These are phyloP conservation scores for Ceriops decandra DNA, from an alignment of 345 rosid species.

Conservation along the genomic window DNA sequence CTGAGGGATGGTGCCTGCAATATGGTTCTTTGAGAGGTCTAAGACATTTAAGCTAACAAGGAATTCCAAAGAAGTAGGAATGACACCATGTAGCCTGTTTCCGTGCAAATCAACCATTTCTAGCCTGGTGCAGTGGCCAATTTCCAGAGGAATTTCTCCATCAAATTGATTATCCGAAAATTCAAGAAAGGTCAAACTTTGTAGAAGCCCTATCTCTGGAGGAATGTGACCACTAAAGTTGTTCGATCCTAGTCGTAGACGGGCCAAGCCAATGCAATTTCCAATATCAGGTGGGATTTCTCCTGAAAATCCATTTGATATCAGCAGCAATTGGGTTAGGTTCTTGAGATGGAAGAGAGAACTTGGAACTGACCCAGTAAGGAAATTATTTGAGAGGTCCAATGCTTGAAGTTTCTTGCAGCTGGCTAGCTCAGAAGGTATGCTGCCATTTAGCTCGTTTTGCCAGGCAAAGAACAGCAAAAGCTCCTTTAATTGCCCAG, in stretches of 20 bases:
- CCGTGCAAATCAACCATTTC: constrained; percentile 57
- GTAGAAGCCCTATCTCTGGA: constrained; percentile 41
- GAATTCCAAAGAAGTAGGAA: constrained; percentile 48
- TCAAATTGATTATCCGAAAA: constrained; percentile 47
- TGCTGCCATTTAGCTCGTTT: constrained; percentile 56
- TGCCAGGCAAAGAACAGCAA: constrained; percentile 63
- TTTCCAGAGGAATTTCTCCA: constrained; percentile 52
- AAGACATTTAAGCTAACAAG: constrained; percentile 48
- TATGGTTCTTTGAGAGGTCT: constrained; percentile 49
- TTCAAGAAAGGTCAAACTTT: constrained; percentile 56
- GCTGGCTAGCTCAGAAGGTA: constrained; percentile 49
- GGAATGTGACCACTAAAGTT: constrained; percentile 50
- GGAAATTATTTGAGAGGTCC: constrained; percentile 62
- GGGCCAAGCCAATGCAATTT: constrained; percentile 47
- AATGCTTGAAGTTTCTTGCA: constrained; percentile 57
- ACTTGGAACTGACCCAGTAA: constrained; percentile 54
- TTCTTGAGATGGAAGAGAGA: constrained; percentile 55
- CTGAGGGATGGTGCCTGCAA: constrained; percentile 46
- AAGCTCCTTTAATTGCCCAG: constrained; percentile 56
- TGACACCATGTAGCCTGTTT: constrained; percentile 43
- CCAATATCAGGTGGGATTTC: constrained; percentile 55
- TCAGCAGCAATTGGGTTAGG: constrained; percentile 49
- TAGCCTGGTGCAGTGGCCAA: constrained; percentile 52
- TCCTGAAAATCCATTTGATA: constrained; percentile 57
- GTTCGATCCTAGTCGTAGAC: constrained; percentile 58